Evolutionary conservation across 257 asterid species (phyloP).

Genomic region (Solanum stenotomum): DNA sequence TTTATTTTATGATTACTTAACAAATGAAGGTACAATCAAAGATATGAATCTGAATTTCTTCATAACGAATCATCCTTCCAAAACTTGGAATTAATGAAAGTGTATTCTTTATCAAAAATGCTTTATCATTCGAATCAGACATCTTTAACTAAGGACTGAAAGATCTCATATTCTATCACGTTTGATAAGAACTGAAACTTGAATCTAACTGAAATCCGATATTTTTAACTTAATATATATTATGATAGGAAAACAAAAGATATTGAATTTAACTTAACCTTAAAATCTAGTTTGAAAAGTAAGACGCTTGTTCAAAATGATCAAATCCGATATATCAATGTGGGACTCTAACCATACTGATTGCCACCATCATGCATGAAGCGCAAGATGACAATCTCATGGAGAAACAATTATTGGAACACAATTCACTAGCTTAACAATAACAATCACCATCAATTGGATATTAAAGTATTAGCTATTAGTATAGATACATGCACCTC

Average conservation of each 20-base stretch:
- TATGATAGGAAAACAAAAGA: not conserved
- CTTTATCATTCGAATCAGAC: not conserved
- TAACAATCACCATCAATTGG: not conserved
- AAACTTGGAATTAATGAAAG: not conserved
- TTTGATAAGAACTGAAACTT: not conserved
- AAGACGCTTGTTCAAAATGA: not conserved
- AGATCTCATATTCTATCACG: not conserved
- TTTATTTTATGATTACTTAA: not conserved
- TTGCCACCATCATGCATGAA: constrained; percentile 43
- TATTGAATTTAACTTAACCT: not conserved
- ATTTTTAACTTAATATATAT: not conserved
- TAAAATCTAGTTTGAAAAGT: not conserved
- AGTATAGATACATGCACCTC: not conserved
- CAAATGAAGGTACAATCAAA: not conserved
- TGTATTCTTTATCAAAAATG: not conserved
- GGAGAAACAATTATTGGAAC: constrained; percentile 33
- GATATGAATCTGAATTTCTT: not conserved
- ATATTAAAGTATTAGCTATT: not conserved
- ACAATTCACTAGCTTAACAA: constrained; percentile 14
- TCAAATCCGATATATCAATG: not conserved
- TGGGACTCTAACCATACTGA: constrained; percentile 28
- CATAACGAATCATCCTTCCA: not conserved
- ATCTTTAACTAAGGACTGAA: not conserved
- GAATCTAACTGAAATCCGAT: not conserved
- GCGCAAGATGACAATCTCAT: constrained; percentile 14